Evolutionary conservation across 75 land plant genomes (phyloP), one percentile per base, ranked within the genome.

Genomic region (Azolla pinnata): DNA sequence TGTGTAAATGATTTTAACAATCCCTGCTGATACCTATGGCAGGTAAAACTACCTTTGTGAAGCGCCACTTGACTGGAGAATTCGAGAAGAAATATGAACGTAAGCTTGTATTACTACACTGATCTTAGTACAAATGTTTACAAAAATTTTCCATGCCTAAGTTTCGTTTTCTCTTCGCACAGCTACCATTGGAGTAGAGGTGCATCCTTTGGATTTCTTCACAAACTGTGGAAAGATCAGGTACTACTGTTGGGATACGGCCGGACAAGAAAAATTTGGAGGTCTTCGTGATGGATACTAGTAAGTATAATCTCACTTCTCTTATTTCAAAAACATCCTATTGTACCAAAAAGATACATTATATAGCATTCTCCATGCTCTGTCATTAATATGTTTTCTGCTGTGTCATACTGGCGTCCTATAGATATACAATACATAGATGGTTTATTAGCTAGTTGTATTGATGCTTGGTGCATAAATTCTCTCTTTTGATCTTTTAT

Each of bases 11-110:
- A 38, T 7, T 38, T 7, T 38, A 38, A 38, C 7, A 14, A 38
- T 38, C 42, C 42, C 14, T 38, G 42, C 42, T 7, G 42, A 38
- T 14, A 7, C 14, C 42, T 2, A 0, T 53, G 49, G 45, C 67
- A 83, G 87, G 87, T 8, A 83, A 83, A 28, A 83, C 87, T 16
- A 83, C 87, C 3, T 83, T 83, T 59, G 87, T 81, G n/a, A 83
- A 83, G 59, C 70, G 87, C 49, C 87, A 83, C 71, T 71, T 83
- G 4, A 83, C 87, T 18, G 87, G 87, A 0, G 87, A 83, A 50
- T 83, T 83, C 34, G 87, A 83, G 73, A 83, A 81, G 72, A 83
- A 77, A 77, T 83, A 83, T 58, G 87, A 83, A 42, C 87, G 87
- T 83, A 71, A 74, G 84, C 46, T 24, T 38, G 0, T 16, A 32